Base-by-base conservation (phyloP, 331 rosid species). In the Rhamnella rubrinervis region DNA sequence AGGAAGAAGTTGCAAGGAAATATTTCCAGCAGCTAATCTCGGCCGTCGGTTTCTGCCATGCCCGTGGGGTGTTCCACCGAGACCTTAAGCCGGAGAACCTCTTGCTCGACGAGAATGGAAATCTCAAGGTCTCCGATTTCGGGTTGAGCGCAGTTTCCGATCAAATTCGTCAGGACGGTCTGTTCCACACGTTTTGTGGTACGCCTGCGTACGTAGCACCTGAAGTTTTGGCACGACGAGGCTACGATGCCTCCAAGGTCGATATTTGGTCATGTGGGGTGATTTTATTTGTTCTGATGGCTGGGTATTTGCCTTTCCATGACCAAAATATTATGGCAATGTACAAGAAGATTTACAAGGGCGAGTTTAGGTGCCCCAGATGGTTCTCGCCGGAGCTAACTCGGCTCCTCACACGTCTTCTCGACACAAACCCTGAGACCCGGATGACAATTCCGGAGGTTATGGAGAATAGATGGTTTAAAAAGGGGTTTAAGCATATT, bases 11-110 rank as follows among this genome's bases (percentile, higher is more conserved):
- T 4, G 90, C 92, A 0, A 75, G 97, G 17, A 82, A 81, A 59
- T 90, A 90, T 37, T 84, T 90, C 70, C 96, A 85, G 75, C 93
- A 87, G 65, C 23, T 90, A 68, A 65, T 90, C 74, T 81, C 89
- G 46, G 93, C 93, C 16, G 88, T 90, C 26, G 87, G 77, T 10
- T 90, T 83, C 67, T 90, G 96, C 63, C 96, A 90, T 61, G 87
- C 87, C 21, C 68, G 96, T 15, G 95, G 92, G 12, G 96, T 90
- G 51, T 90, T 72, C 21, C 96, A 89, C 58, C 89, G 96, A 0
- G 96, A 89, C 67, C 79, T 89, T n/a, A 89, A 89, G 31, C 96
- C 93, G 0, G 93, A 90, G 74, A 90, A 90, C 55, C 81, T 90
- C 4, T 71, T 90, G 25, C 75, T 90, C 20, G 92, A 87, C 58